These are phyloP conservation scores for Ustilago hordei DNA, from an alignment of 1,284 basidiomycete species.

Conservation along the genomic window DNA sequence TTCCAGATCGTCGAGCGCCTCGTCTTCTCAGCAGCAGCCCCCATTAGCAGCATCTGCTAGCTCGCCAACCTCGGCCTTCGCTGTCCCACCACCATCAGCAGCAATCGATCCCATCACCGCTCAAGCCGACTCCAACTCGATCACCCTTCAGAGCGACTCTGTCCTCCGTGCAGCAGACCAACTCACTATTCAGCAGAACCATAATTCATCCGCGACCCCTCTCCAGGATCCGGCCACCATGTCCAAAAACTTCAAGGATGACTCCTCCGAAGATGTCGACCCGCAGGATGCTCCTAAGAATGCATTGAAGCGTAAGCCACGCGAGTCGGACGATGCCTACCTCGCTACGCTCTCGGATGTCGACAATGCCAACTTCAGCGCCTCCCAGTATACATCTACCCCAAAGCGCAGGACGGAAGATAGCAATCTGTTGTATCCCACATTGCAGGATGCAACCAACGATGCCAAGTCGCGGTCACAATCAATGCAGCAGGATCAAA, in stretches of 20 bases:
- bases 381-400: conserved; percentile 14
- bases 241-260: conserved; percentile 10
- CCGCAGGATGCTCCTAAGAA: conserved; percentile 34
- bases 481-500: conserved; percentile 5
- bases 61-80: neutral
- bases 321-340: conserved; percentile 28
- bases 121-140: conserved; percentile 13
- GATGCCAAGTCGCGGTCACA: conserved; percentile 19
- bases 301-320: conserved; percentile 32
- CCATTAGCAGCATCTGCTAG: neutral
- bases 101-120: conserved; percentile 28
- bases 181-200: conserved; percentile 16
- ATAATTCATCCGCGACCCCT: conserved; percentile 8
- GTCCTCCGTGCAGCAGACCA: conserved; percentile 25
- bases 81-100: conserved; percentile 6
- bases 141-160: conserved; percentile 23
- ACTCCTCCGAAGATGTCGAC: conserved; percentile 35
- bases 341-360: neutral
- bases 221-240: conserved; percentile 22
- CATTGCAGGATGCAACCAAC: conserved; percentile 11
- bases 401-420: conserved; percentile 20
- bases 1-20: conserved; percentile 4
- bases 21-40: conserved; percentile 9
- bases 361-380: neutral
- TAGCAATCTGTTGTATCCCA: neutral